Base-by-base conservation (phyloP, 176 grass and related monocot species). In the Zoysia japonica region DNA sequence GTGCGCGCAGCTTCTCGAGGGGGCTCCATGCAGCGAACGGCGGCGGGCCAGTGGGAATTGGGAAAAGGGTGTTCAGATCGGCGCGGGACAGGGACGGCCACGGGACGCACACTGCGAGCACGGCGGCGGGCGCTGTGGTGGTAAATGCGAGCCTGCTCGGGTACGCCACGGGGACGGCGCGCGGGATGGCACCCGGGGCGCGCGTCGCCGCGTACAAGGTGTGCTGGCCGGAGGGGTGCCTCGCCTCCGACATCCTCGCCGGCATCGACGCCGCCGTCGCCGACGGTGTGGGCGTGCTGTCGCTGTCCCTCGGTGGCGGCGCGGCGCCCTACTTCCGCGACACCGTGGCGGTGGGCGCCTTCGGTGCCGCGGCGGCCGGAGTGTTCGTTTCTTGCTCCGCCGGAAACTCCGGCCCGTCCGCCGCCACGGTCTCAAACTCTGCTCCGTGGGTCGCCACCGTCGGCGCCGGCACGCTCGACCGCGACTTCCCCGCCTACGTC, bases 381-480 rank as follows among this genome's bases (percentile, higher is more conserved):
- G 90, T 99, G 80, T 99, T 99, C 74, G 96, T 99, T 3, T 81
- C 96, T 9, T 99, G 96, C 88, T 99, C 92, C 16, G 96, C 96
- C 9, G 96, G 96, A 4, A 99, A 99, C 88, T 93, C 90, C 43
- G 92, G 96, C 6, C 92, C 92, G 3, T 85, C 80, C 13, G 61
- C 67, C 15, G 85, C 57, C 73, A 90, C 96, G 11, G 88, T 99
- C 2, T 89, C 92, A 0, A 99, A 99, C 85, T 87, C 90, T 3
- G 96, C 96, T 37, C 96, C 96, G 5, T 95, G 96, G 96, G 91
- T 95, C 3, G 85, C 96, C 55, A 99, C 96, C 45, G 84, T 99
- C 46, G 92, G 90, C 9, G 88, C 88, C 2, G 92, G 96, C 51
- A 95, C 88, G 70, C 88, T 95, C 7, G 96, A 99, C 68, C 90